Evolutionary conservation across 495 filamentous ascomycete species (phyloP).

Genomic region (Melanomma pulvis-pyrius): DNA sequence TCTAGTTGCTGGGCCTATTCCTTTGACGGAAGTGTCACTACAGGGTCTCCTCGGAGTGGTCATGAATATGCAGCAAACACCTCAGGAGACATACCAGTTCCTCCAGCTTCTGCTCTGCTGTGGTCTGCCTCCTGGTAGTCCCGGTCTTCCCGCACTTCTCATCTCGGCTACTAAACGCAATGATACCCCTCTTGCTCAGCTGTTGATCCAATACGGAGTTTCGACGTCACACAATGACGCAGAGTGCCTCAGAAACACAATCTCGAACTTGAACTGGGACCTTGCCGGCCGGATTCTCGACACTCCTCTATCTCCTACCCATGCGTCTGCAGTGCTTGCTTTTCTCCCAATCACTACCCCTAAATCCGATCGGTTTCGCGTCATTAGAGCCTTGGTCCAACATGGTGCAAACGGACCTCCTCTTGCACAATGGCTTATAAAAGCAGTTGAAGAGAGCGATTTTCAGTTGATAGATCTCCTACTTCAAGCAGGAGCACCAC

Average conservation of each 20-base stretch:
- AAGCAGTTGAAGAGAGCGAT: constrained; percentile 33
- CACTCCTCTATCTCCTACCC: constrained; percentile 3
- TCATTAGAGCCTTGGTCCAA: constrained; percentile 18
- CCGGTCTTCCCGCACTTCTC: constrained; percentile 14
- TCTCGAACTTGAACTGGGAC: constrained; percentile 22
- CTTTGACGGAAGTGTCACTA: constrained; percentile 10
- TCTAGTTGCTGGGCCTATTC: constrained; percentile 20
- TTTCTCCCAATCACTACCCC: constrained; percentile 2
- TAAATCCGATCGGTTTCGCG: constrained; percentile 10
- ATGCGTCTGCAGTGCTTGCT: constrained; percentile 21
- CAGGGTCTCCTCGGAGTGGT: constrained; percentile 7
- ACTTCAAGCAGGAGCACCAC: constrained; percentile 19
- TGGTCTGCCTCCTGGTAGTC: constrained; percentile 13
- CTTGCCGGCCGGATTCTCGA: constrained; percentile 18
- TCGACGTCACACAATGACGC: constrained; percentile 23
- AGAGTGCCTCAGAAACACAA: constrained; percentile 21
- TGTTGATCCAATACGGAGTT: constrained; percentile 25
- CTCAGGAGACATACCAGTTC: constrained; percentile 19
- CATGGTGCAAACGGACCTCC: constrained; percentile 26
- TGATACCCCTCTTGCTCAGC: constrained; percentile 16
- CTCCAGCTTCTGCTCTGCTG: constrained; percentile 29
- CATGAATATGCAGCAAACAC: constrained; percentile 16
- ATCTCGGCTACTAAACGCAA: constrained; percentile 26
- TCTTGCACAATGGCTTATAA: constrained; percentile 20
- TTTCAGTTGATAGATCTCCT: constrained; percentile 23